Evolutionary conservation across 768 basidiomycete species (phyloP), one percentile per base, ranked within the genome.

Genomic region (Kwoniella dendrophila): DNA sequence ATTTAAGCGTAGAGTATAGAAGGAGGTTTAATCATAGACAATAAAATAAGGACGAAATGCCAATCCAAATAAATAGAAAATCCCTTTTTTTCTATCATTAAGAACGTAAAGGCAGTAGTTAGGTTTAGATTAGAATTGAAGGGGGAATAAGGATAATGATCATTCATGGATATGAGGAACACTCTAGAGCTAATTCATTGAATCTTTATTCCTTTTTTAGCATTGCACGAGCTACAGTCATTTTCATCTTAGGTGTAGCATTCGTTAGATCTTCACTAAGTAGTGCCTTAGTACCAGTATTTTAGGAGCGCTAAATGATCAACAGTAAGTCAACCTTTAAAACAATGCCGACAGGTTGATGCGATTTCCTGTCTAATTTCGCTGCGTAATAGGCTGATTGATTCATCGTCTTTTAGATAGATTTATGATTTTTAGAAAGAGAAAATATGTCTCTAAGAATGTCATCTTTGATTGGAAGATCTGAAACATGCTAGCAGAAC

Each of bases 221-320:
- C 27, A 71, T 71, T 47, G 58, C 64, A 24, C 61, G 65, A 51
- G 70, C 70, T 3, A 58, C 67, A 12, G 50, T 53, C 11, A 55
- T 71, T 56, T 71, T 71, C 62, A 50, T 66, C 56, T 57, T 61
- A 10, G 70, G 70, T 24, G 65, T 71, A 20, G 65, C 51, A 12
- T 69, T 71, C 50, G 64, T 71, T 20, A 57, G 70, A 56, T 68
- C 66, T 30, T 49, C 56, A 26, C 26, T 63, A 32, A 63, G 65
- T 38, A 56, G 52, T 18, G 66, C 66, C 8, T 60, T 70, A 16
- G 62, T 70, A 6, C 69, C 69, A 4, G 61, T 69, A 11, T 69
- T 69, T 58, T 69, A 66, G 48, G 54, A 32, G 40, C 12, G 44
- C 11, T 30, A 22, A 1, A 16, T 24, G 6, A 22, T 3, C 24